A percentile compares a stretch with the other conserved stretches of the same genome.
phyloP scores from a whole-genome alignment of 2,329 filamentous ascomycete genomes.

The Fusarium phyllophilum region DNA sequence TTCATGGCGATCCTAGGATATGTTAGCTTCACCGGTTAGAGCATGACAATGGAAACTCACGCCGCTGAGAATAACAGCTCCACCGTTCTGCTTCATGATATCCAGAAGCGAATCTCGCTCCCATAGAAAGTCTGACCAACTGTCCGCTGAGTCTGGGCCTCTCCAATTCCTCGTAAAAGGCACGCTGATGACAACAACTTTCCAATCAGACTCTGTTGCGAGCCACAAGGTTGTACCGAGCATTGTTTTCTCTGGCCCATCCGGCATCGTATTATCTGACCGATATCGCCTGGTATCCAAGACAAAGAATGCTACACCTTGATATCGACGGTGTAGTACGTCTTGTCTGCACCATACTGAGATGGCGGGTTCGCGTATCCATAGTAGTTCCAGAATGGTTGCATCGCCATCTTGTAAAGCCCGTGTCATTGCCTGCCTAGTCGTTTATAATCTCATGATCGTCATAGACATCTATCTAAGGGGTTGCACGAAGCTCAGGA shows the following conservation, averaged over 20 bases:
- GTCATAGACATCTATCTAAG: not conserved
- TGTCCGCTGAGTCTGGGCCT: not conserved
- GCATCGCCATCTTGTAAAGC: not conserved
- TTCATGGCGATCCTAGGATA: not conserved
- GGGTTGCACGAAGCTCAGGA: not conserved
- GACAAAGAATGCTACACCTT: not conserved
- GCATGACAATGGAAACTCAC: not conserved
- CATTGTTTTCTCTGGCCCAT: not conserved
- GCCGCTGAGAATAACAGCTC: not conserved
- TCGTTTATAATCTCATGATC: slow-evolving; percentile 1
- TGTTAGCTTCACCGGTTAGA: rapidly evolving
- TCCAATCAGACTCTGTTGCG: not conserved
- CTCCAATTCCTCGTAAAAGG: not conserved
- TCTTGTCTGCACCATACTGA: not conserved
- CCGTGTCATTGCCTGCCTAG: not conserved
- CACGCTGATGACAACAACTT: not conserved
- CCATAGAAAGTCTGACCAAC: not conserved
- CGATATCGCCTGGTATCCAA: not conserved
- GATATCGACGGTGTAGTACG: not conserved
- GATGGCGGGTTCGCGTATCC: not conserved
- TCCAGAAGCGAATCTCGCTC: not conserved
- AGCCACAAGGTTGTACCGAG: not conserved
- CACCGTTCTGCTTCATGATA: not conserved
- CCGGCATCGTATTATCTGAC: not conserved
- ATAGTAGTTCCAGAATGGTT: not conserved